Conservation (phyloP, 331 rosid species). For the Rhamnella rubrinervis region DNA sequence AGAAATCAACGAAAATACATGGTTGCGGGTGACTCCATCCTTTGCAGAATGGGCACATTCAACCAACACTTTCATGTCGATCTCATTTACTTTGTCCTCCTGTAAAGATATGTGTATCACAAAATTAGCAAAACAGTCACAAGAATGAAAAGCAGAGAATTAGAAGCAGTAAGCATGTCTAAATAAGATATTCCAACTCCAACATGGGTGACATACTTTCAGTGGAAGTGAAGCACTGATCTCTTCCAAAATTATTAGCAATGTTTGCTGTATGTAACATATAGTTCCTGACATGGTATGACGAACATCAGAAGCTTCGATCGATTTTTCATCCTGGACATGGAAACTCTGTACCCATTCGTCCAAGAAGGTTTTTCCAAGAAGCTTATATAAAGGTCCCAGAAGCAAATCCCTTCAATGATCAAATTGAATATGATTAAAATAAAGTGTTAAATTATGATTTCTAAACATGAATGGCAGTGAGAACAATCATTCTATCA, state of each 20-base stretch:
- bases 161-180: not conserved
- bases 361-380: constrained; percentile 47
- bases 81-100: constrained; percentile 42
- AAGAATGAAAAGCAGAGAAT: not conserved
- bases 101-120: constrained; percentile 31
- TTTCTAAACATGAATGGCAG: not conserved
- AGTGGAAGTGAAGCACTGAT: constrained; percentile 48
- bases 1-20: constrained; percentile 65
- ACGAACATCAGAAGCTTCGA: constrained; percentile 30
- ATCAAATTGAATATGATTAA: constrained; percentile 28
- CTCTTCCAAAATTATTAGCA: constrained; percentile 76
- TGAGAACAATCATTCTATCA: not conserved
- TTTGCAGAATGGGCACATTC: constrained; percentile 54
- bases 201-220: constrained; percentile 36
- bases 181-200: constrained; percentile 13
- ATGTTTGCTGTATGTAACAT: constrained; percentile 68
- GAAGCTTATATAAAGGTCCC: constrained; percentile 66
- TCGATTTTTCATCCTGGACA: constrained; percentile 30
- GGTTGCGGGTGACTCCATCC: constrained; percentile 67
- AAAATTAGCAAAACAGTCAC: constrained; percentile 5
- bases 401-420: constrained; percentile 65
- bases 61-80: constrained; percentile 57
- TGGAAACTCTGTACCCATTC: constrained; percentile 46
- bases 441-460: not conserved
- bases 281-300: constrained; percentile 32